phyloP scores from a whole-genome alignment of 768 basidiomycete species.

The Xerocomellus dryophilus region DNA sequence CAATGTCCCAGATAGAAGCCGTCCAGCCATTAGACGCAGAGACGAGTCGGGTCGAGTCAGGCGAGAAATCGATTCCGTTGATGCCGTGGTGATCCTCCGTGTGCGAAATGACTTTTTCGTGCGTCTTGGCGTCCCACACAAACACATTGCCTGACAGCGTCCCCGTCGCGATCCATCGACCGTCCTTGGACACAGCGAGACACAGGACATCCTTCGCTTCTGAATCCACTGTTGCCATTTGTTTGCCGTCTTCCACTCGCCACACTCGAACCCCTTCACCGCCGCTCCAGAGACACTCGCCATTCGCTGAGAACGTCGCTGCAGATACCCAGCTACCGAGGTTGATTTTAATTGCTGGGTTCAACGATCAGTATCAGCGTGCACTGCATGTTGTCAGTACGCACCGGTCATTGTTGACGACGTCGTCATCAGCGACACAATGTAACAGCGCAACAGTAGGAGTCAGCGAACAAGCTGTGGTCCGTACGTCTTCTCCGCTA shows the following conservation, averaged over 20 bases:
- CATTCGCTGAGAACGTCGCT: neutral
- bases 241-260: neutral
- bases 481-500: too few species aligned
- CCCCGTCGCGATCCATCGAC: neutral
- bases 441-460: neutral
- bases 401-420: too few species aligned
- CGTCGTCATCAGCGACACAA: neutral
- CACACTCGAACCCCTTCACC: neutral
- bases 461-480: neutral
- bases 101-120: neutral
- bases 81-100: too few species aligned
- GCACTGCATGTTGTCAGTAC: too few species aligned
- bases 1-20: neutral
- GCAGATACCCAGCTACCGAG: neutral
- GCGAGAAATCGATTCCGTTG: neutral
- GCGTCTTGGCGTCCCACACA: neutral
- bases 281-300: neutral
- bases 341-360: neutral
- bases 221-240: neutral
- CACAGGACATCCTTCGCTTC: neutral
- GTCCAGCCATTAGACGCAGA: neutral
- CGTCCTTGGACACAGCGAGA: neutral
- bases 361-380: too few species aligned
- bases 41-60: neutral
- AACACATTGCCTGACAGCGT: neutral